Evolutionary conservation across 2,329 filamentous ascomycete species (phyloP), one percentile per base, ranked within the genome.

Genomic region (Aphanoascus verrucosus): DNA sequence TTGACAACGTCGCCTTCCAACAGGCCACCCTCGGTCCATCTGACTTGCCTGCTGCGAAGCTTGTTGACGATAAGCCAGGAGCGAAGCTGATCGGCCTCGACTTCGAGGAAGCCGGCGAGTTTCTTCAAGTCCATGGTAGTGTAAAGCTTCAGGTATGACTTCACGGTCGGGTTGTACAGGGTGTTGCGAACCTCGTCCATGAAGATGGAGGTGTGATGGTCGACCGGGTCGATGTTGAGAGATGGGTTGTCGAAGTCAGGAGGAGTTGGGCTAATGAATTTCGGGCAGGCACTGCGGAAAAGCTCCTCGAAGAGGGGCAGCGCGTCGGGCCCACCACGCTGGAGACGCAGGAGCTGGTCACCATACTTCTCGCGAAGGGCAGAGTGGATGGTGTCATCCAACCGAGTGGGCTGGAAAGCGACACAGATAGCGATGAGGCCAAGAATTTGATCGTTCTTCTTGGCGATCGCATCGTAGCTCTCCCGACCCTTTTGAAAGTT

Each of bases 391-490:
- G 91, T 97, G 78, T 98, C 93, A 70, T 98, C 93, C 64, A 98
- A 83, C 63, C 93, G 84, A 54, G 91, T 97, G 55, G 93, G 93
- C 75, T 95, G 87, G 80, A 98, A 94, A 60, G 93, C 90, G 55
- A 97, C 90, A 73, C 93, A 98, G 76, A 98, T 97, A 72, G 93
- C 91, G 64, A 98, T 94, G 62, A 98, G 82, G 38, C 93, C 93
- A 72, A 96, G 96, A 91, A 98, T 97, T 79, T 98, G 93, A 73
- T 98, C 93, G 73, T 95, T 97, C 84, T 97, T 97, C 86, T 98
- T 98, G 66, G 88, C 90, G 73, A 97, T 96, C 59, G 88, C 94
- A 73, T 98, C 93, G 77, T 95, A 97, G 62, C 76, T 95, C 64
- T 72, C 72, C 61, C 69, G 86, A 71, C 90, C 94, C 84, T 97